Conservation (phyloP, 768 basidiomycete genomes). For the Xerocomellus dryophilus region DNA sequence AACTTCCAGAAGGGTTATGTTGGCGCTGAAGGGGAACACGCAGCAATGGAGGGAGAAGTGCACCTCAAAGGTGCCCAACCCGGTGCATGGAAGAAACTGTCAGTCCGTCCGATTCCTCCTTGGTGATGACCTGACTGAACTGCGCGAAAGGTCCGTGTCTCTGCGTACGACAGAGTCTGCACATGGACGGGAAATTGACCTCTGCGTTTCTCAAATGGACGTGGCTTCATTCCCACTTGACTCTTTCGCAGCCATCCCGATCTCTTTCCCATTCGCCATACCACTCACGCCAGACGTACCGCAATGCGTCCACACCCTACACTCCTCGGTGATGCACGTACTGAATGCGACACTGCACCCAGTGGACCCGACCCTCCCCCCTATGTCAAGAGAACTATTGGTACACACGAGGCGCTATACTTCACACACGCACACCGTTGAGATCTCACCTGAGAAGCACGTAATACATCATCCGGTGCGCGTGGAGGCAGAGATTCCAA, state of each 20-base stretch:
- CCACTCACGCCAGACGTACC: slow-evolving; percentile 78
- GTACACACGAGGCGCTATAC: slow-evolving; percentile 77
- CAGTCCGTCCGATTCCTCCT: slow-evolving; percentile 36
- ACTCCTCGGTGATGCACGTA: slow-evolving; percentile 68
- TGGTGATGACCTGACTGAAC: slow-evolving; percentile 12
- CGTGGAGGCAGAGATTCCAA: slow-evolving; percentile 68
- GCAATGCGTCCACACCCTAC: slow-evolving; percentile 74
- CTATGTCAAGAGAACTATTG: slow-evolving; percentile 52
- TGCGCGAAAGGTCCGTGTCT: slow-evolving; percentile 51
- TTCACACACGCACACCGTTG: slow-evolving; percentile 56
- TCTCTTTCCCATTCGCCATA: slow-evolving; percentile 76
- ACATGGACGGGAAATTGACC: slow-evolving; percentile 62
- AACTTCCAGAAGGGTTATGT: slow-evolving; percentile 86
- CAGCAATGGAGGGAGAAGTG: slow-evolving; percentile 83
- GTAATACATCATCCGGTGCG: slow-evolving; percentile 59
- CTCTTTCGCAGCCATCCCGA: slow-evolving; percentile 45
- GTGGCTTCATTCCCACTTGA: slow-evolving; percentile 46
- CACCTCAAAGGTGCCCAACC: slow-evolving; percentile 72
- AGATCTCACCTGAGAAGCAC: slow-evolving; percentile 57
- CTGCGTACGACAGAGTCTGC: slow-evolving; percentile 66
- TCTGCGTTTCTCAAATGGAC: slow-evolving; percentile 53
- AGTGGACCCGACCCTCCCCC: slow-evolving; percentile 34
- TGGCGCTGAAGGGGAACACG: slow-evolving; percentile 78
- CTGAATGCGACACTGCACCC: slow-evolving; percentile 68
- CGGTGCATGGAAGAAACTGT: slow-evolving; percentile 67